phyloP scores from a whole-genome alignment of 148 eudicot genomes.

The Amaranthus cruentus region DNA sequence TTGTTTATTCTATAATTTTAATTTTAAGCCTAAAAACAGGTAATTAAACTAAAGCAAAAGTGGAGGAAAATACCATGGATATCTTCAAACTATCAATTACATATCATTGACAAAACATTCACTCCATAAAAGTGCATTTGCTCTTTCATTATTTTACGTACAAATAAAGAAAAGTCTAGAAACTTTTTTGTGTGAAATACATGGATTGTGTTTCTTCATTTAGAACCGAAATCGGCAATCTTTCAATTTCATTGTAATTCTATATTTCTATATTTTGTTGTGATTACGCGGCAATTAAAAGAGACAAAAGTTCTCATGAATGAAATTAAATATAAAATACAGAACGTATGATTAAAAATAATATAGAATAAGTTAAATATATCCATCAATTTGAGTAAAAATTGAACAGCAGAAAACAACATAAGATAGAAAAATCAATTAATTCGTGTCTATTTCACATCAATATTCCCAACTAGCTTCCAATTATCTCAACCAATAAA shows the following conservation, averaged over 20 bases:
- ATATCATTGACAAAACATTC: background rate
- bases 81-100: background rate
- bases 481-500: background rate
- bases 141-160: background rate
- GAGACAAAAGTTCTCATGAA: background rate
- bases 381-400: background rate
- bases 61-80: background rate
- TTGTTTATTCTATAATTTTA: too few relatives aligned
- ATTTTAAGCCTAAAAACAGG: too few relatives aligned
- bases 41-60: too few relatives aligned
- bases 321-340: background rate
- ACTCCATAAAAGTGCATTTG: background rate
- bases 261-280: too few relatives aligned
- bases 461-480: background rate
- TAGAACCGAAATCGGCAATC: background rate
- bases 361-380: too few relatives aligned
- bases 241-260: background rate
- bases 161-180: background rate
- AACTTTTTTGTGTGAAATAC: background rate
- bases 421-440: background rate
- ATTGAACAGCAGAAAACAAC: background rate
- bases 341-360: too few relatives aligned
- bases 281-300: too few relatives aligned
- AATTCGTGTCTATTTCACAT: constrained; percentile 16
- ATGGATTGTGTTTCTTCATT: background rate